Percentiles rank a stretch among this genome's conserved stretches.
These are phyloP conservation scores for Suillus discolor DNA, from an alignment of 768 basidiomycete species.

Conservation along the genomic window DNA sequence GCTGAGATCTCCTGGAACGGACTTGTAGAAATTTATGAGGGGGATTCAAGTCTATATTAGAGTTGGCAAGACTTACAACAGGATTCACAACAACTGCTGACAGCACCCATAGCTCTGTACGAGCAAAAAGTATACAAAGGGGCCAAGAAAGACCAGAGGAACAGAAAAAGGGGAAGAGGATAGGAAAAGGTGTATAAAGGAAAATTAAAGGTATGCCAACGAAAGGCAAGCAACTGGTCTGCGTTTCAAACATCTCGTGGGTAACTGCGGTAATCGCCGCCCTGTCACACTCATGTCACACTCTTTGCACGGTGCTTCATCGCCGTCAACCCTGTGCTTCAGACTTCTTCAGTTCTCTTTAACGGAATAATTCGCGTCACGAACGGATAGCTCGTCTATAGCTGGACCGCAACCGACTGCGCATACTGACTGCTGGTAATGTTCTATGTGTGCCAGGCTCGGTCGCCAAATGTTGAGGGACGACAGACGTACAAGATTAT, in stretches of 20 bases:
- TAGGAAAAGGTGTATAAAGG: constrained; percentile 10
- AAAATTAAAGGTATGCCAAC: constrained; percentile 17
- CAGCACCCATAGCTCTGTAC: constrained; percentile 61
- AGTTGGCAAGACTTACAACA: constrained; percentile 60
- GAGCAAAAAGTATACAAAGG: constrained; percentile 1
- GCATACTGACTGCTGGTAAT: neutral
- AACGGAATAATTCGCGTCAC: neutral
- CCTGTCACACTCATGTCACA: neutral
- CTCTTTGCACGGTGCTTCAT: neutral
- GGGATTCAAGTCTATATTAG: constrained; percentile 14
- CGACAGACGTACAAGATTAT: neutral
- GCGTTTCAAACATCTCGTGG: constrained; percentile 17
- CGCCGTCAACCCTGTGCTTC: neutral
- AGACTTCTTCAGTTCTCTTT: neutral
- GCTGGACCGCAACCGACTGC: neutral
- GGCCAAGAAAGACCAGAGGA: constrained; percentile 4
- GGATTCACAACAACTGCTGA: constrained; percentile 80
- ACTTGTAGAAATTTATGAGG: constrained; percentile 47
- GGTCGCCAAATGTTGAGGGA: neutral
- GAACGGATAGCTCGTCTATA: neutral
- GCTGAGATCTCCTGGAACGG: constrained; percentile 79
- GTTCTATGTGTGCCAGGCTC: neutral
- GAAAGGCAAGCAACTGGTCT: constrained; percentile 4
- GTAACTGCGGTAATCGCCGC: constrained; percentile 26
- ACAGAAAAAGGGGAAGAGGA: constrained; percentile 12